Conservation (phyloP, 805 yeast species). For the Lachancea fermentati region DNA sequence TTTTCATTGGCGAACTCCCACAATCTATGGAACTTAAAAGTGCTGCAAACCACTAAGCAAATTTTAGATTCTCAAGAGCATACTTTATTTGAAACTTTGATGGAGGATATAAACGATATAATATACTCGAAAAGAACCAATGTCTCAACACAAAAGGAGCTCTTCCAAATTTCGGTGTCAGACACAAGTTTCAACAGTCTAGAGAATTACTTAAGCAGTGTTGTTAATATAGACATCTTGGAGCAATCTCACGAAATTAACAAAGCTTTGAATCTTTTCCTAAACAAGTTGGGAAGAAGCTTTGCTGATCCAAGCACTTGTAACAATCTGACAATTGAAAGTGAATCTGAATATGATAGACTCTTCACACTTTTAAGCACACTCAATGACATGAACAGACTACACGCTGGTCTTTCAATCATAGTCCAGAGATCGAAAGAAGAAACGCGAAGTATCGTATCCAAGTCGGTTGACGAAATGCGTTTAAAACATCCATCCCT, state of each 20-base stretch:
- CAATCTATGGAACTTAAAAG: slow-evolving; percentile 52
- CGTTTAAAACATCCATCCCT: slow-evolving; percentile 49
- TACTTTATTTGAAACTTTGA: slow-evolving; percentile 58
- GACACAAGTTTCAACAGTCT: slow-evolving; percentile 36
- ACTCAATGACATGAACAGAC: slow-evolving; percentile 52
- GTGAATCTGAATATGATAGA: slow-evolving; percentile 32
- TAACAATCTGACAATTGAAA: slow-evolving; percentile 14
- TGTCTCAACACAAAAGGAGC: slow-evolving; percentile 18
- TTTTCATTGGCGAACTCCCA: slow-evolving; percentile 43
- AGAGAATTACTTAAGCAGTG: slow-evolving; percentile 49
- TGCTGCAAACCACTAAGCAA: slow-evolving; percentile 44
- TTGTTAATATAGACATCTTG: slow-evolving; percentile 52
- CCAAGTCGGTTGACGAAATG: slow-evolving; percentile 58
- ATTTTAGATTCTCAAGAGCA: slow-evolving; percentile 53
- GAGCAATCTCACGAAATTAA: slow-evolving; percentile 43
- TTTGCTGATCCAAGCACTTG: slow-evolving; percentile 1
- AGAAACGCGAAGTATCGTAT: slow-evolving; percentile 61
- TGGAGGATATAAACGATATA: slow-evolving; percentile 71
- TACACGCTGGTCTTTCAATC: slow-evolving; percentile 52
- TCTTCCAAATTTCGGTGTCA: slow-evolving; percentile 16
- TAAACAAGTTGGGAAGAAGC: slow-evolving; percentile 22
- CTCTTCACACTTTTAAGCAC: slow-evolving; percentile 47
- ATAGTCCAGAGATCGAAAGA: slow-evolving; percentile 48
- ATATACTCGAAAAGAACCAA: slow-evolving; percentile 48
- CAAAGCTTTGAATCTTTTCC: slow-evolving; percentile 33